Conservation (phyloP, 371 early-diverging fungal genomes). For the Rhizopus microsporus region DNA sequence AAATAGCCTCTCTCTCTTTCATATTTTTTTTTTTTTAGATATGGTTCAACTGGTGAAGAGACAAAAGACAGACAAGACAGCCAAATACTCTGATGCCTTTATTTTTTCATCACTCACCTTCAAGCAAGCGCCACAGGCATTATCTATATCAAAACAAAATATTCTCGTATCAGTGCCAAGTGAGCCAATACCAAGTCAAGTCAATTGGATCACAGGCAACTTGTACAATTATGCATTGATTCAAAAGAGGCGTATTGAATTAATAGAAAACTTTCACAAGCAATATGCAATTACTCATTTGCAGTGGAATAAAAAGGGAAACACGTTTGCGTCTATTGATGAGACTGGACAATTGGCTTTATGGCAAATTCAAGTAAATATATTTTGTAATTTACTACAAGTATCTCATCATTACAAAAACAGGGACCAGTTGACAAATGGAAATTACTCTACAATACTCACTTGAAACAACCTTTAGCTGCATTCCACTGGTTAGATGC, state of each 20-base stretch:
- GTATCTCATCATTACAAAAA: background rate
- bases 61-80: background rate
- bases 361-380: constrained; percentile 43
- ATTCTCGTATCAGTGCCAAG: constrained; percentile 31
- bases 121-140: constrained; percentile 33
- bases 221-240: constrained; percentile 16
- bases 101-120: constrained; percentile 29
- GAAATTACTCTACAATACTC: constrained; percentile 27
- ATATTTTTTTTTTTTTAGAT: background rate
- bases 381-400: background rate
- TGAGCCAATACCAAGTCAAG: constrained; percentile 26
- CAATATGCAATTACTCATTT: constrained; percentile 44
- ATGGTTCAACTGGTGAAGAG: constrained; percentile 4
- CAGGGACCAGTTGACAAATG: constrained; percentile 41
- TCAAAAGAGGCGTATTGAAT: constrained; percentile 27
- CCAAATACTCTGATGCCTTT: constrained; percentile 15
- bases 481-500: constrained; percentile 47
- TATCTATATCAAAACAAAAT: constrained; percentile 35
- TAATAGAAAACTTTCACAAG: constrained; percentile 40
- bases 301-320: constrained; percentile 49
- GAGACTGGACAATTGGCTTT: constrained; percentile 47
- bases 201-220: constrained; percentile 37
- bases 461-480: constrained; percentile 47
- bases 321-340: constrained; percentile 43
- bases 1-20: background rate